Base-by-base conservation (phyloP, 176 grass and related monocot species). In the Zoysia japonica region DNA sequence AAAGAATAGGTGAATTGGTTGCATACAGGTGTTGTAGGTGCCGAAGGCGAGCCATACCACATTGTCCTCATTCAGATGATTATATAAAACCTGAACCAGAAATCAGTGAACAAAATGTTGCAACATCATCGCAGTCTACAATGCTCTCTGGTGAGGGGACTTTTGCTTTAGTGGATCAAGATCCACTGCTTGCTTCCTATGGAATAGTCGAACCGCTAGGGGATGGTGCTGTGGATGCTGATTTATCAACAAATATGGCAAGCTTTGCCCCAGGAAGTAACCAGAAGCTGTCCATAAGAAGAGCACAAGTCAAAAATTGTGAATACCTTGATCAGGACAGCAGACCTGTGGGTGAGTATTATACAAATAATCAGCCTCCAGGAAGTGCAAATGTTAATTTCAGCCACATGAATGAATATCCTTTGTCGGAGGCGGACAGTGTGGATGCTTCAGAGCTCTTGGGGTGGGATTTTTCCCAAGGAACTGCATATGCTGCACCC, bases 211-310 rank as follows among this genome's bases (percentile, higher is more conserved):
- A 94, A 61, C 78, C 83, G 7, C 53, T 89, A 52, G 39, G 45
- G 40, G 52, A 64, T 45, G 79, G 84, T 71, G 65, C 51, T n/a
- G 5, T 73, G 42, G 84, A 91, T 70, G 43, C 76, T 78, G 79
- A 80, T 86, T 79, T 74, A 44, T 80, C 87, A 54, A 68, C 47
- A 55, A 86, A 70, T 67, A 80, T 76, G 76, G 6, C 51, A 72
- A 78, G 47, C 17, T 67, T 86, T 55, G 49, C 61, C 4, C 37
- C 68, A 11, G 83, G 83, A 78, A 77, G 61, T 60, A 88, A 89
- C 73, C 86, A 93, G 70, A 99, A 96, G 36, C 67, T 99, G 73
- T 91, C 92, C 28, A 62, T 99, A 52, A 93, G 96, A 86, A 95
- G 96, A 82, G 73, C 90, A 73, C 90, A 91, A 9, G 41, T 73